Evolutionary conservation across 1,139 yeast genomes (phyloP).

Genomic region (Candida sp.): DNA sequence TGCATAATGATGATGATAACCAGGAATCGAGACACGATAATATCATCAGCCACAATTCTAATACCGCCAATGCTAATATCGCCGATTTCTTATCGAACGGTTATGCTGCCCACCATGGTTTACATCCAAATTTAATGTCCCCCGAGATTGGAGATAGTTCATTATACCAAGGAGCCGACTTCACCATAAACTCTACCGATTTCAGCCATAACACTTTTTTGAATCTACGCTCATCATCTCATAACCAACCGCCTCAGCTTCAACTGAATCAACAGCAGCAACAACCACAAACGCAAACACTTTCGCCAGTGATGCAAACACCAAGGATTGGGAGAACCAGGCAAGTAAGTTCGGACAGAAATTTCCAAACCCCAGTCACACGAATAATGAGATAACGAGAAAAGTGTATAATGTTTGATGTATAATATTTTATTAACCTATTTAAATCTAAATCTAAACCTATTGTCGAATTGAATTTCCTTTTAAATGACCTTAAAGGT

Average conservation of each 20-base stretch:
- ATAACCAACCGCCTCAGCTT: constrained; percentile 8
- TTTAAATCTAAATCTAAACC: not conserved
- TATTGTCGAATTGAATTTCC: not conserved
- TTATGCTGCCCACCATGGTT: constrained; percentile 13
- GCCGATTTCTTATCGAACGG: constrained; percentile 40
- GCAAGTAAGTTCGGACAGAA: constrained; percentile 37
- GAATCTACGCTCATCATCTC: constrained; percentile 17
- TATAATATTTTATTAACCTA: too few species aligned
- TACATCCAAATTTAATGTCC: constrained; percentile 11
- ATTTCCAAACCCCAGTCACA: constrained; percentile 41
- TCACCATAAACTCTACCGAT: constrained; percentile 28
- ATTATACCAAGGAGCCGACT: constrained; percentile 23
- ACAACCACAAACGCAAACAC: constrained; percentile 8
- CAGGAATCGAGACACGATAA: constrained; percentile 5
- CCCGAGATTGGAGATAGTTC: constrained; percentile 27
- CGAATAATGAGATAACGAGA: constrained; percentile 28
- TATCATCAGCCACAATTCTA: not conserved
- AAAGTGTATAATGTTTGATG: too few species aligned
- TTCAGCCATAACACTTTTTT: constrained; percentile 24
- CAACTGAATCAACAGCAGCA: constrained; percentile 9
- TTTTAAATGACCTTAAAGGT: not conserved
- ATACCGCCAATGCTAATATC: constrained; percentile 11
- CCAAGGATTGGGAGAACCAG: constrained; percentile 38
- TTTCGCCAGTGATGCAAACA: constrained; percentile 23
- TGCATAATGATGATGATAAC: constrained; percentile 13